Evolutionary conservation across 1,284 basidiomycete genomes (phyloP).

Genomic region (Ganoderma leucocontextum): DNA sequence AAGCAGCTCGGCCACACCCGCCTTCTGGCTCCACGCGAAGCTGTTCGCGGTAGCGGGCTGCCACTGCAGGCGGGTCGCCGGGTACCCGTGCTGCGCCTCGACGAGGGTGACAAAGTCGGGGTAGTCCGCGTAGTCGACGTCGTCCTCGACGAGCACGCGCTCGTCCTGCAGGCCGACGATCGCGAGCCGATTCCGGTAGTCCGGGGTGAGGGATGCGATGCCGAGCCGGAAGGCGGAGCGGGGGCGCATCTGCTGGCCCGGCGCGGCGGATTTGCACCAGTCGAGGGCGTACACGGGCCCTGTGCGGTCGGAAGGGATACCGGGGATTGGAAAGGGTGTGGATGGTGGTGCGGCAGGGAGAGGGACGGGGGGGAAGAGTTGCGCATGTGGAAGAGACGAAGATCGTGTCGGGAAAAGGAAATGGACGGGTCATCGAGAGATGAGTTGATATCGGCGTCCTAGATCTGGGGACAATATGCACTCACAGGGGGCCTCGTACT

Average conservation of each 20-base stretch:
- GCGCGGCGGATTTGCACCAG: slow-evolving; percentile 84
- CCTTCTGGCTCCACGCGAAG: slow-evolving; percentile 71
- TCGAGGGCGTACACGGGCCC: slow-evolving; percentile 87
- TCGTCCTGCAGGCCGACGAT: slow-evolving; percentile 86
- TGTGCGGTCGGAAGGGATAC: slow-evolving; percentile 40
- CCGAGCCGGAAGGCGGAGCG: slow-evolving; percentile 84
- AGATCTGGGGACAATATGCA: slow-evolving; percentile 14
- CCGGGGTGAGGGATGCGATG: slow-evolving; percentile 82
- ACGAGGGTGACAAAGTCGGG: slow-evolving; percentile 85
- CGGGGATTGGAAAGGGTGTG: slow-evolving; percentile 3
- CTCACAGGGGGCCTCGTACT: slow-evolving; percentile 82
- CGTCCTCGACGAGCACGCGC: slow-evolving; percentile 82
- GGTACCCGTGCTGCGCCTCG: slow-evolving; percentile 84
- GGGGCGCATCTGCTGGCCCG: slow-evolving; percentile 74
- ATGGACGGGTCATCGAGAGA: slow-evolving; percentile 1
- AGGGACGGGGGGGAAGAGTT: background rate
- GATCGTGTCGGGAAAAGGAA: background rate
- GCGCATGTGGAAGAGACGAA: background rate
- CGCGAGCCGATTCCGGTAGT: slow-evolving; percentile 83
- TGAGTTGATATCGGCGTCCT: slow-evolving; percentile 3
- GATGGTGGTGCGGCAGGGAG: background rate
- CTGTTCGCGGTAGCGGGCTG: slow-evolving; percentile 73
- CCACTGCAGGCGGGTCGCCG: slow-evolving; percentile 85
- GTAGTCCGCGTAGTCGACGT: slow-evolving; percentile 69
- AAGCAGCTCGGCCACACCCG: slow-evolving; percentile 74